Conservation (phyloP, 139 green algal genomes). For the Asterochloris erici region DNA sequence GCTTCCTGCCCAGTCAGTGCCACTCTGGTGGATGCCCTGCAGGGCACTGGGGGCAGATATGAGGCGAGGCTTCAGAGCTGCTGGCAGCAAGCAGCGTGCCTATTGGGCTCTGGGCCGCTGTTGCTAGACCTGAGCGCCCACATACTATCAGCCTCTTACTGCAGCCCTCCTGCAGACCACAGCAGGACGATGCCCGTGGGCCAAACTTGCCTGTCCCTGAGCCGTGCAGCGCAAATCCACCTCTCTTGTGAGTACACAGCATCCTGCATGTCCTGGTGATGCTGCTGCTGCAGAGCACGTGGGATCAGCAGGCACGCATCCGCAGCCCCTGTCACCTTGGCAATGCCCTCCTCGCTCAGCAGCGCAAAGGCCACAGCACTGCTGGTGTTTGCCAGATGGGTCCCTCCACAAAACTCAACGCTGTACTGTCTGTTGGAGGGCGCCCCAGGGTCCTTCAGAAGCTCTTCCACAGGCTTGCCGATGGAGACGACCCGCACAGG, state of each 20-base stretch:
- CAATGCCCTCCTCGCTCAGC: conserved; percentile 93
- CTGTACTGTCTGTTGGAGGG: conserved; percentile 50
- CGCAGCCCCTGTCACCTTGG: conserved; percentile 65
- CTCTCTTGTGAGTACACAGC: no score
- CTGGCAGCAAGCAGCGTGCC: not conserved
- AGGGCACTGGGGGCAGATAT: no score
- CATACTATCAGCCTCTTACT: no score
- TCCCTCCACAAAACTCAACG: conserved; percentile 98
- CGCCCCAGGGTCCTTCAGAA: conserved; percentile 60
- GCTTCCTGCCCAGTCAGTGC: not conserved
- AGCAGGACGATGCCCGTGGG: no score
- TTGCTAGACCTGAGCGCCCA: not conserved
- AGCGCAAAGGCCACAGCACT: conserved; percentile 87
- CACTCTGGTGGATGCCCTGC: no score
- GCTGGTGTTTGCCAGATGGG: conserved; percentile 86
- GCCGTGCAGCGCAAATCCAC: no score
- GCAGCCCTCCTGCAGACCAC: no score
- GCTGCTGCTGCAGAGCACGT: not conserved
- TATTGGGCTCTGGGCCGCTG: not conserved
- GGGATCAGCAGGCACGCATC: not conserved
- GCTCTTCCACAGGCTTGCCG: conserved; percentile 76
- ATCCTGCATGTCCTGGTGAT: not conserved
- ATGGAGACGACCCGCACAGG: conserved; percentile 96
- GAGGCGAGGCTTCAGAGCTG: not conserved
- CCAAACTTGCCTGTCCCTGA: no score